Evolutionary conservation across 768 basidiomycete species (phyloP), one percentile per base, ranked within the genome.

Genomic region (Psilocybe subaeruginosa): DNA sequence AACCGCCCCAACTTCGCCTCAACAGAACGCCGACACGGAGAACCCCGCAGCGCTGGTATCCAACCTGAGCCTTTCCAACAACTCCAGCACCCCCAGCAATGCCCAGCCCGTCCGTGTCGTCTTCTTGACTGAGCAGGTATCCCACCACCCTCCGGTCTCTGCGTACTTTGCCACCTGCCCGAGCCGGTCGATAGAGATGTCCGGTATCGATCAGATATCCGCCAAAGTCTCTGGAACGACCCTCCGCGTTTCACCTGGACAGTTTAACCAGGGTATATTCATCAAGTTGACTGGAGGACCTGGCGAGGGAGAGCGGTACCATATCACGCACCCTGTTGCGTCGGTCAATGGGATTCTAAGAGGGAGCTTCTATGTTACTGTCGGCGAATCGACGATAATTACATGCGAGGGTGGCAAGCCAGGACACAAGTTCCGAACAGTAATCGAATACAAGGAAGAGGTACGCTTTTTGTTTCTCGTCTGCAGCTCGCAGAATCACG

Each of bases 361-460:
- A 58, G 97, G 95, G 0, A 89, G 85, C 68, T 95, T 96, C 74
- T 99, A 98, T 69, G 85, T 94, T 49, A 97, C 95, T 0, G 85
- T 97, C 48, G 77, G 83, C 45, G 93, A 95, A 59, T 85, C 87
- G 46, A 89, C 87, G 6, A 85, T 91, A 54, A 85, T 97, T 66
- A 95, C 93, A 33, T 95, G 93, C 72, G 81, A 80, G 17, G 90
- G 92, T 4, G 87, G 87, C 2, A 84, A 82, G 60, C 79, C 80
- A 12, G 83, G 80, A 37, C 77, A 82, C 63, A 85, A 83, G 69
- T 87, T 92, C 67, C 82, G 96, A 61, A 82, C 94, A 3, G 82
- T 99, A 66, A 85, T 97, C 59, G 93, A 96, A 69, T 99, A 97
- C 78, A 95, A 95, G 76, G 97, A 99, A 71, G 96, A 99, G 87